Evolutionary conservation across 2,329 filamentous ascomycete species (phyloP).

Genomic region (Scytalidium lignicola): DNA sequence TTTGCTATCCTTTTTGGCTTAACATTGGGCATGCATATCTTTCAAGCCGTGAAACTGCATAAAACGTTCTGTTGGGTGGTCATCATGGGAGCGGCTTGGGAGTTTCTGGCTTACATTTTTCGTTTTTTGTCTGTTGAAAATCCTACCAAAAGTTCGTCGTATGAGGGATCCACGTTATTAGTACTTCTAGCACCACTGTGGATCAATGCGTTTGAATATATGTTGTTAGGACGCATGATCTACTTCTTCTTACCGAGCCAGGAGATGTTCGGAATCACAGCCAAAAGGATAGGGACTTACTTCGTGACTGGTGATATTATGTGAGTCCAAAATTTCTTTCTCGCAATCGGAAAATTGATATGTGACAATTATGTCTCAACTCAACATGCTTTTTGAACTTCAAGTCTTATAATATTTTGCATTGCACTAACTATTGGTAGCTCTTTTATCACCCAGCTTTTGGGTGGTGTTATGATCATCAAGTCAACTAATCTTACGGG

Average conservation of each 20-base stretch:
- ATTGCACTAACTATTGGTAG: too few species aligned
- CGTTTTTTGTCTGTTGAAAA: conserved; percentile 24
- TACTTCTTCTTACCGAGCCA: conserved; percentile 28
- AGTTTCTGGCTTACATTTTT: conserved; percentile 27
- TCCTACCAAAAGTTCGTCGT: conserved; percentile 25
- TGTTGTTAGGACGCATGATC: conserved; percentile 22
- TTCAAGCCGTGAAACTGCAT: conserved; percentile 27
- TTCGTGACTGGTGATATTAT: conserved; percentile 34
- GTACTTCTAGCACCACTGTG: conserved; percentile 28
- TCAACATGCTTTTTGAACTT: not conserved
- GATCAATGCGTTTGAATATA: conserved; percentile 26
- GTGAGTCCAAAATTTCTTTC: conserved; percentile 24
- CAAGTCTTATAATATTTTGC: too few species aligned
- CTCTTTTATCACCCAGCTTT: conserved; percentile 13
- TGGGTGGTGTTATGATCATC: not conserved
- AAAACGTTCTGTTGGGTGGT: conserved; percentile 38
- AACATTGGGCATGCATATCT: conserved; percentile 22
- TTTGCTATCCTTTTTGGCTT: conserved; percentile 30
- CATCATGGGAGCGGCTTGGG: conserved; percentile 37
- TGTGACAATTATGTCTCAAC: not conserved
- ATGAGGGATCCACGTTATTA: conserved; percentile 30
- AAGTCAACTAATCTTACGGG: not conserved
- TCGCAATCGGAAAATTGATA: not conserved
- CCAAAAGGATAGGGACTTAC: conserved; percentile 32
- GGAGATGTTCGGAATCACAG: conserved; percentile 23